Base-by-base conservation (phyloP, 2,329 filamentous ascomycete species). In the Cytospora piceae region DNA sequence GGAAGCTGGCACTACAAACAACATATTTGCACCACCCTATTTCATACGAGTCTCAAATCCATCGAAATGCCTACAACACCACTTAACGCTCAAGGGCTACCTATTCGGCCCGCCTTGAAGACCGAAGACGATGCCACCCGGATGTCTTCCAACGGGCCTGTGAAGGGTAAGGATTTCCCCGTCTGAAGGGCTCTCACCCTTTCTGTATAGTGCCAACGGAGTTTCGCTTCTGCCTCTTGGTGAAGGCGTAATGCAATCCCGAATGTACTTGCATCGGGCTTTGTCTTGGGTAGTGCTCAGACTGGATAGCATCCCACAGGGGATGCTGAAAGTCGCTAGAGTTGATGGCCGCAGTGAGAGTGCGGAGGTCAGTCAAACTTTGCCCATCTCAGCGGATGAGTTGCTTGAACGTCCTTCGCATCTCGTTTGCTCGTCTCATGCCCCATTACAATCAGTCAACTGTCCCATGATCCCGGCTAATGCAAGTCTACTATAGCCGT, bases 401-500 rank as follows among this genome's bases (percentile, higher is more conserved):
- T 29, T 20, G n/a, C 54, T 37, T 39, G 37, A 53, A 61, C 14
- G 8, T 22, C 29, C 56, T 49, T 27, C 42, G 58, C 29, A 34
- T 27, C 9, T 17, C 39, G 15, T 29, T 27, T 39, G 31, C 49
- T 24, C 29, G 29, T 20, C 8, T 29, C 5, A 24, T 49, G 8
- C 11, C n/a, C n/a, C 8, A 12, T 24, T 24, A 24, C 46, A 20
- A 22, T 24, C n/a, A 49, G 3, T 3, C 15, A 22, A 49, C 4
- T 5, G 2, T 22, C 9, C 24, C 8, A 29, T 59, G 20, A 56
- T 65, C 63, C 42, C 71, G 73, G 39, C 65, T 66, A 42, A 66
- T 49, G 20, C 22, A 49, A 74, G 69, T 64, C 46, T 32, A 57
- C 55, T 39, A 53, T 65, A 83, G 85, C 84, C 64, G 85, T 87